phyloP scores from a whole-genome alignment of 2,329 filamentous ascomycete species.

The Zasmidium angulare region DNA sequence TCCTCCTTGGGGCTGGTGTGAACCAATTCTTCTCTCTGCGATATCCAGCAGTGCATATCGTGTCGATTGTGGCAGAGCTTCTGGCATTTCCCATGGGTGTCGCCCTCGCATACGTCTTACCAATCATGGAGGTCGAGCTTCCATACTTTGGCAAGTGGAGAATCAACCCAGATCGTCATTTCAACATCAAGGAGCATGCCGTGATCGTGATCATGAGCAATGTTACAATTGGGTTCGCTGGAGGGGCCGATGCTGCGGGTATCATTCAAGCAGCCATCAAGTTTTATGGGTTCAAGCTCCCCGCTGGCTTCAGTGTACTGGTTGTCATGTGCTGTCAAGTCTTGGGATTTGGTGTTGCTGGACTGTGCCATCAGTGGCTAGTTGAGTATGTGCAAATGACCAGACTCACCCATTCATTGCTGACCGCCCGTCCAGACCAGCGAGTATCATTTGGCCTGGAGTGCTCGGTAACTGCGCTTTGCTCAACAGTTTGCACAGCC shows the following conservation, averaged over 20 bases:
- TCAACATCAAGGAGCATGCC: conserved; percentile 40
- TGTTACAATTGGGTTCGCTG: conserved; percentile 51
- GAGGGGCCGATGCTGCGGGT: conserved; percentile 49
- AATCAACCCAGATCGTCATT: conserved; percentile 30
- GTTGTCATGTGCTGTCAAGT: conserved; percentile 85
- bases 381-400: conserved; percentile 52
- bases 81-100: conserved; percentile 82
- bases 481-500: conserved; percentile 76
- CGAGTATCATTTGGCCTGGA: conserved; percentile 88
- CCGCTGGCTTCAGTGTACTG: conserved; percentile 75
- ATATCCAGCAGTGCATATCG: conserved; percentile 88
- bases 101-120: conserved; percentile 72
- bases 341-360: conserved; percentile 82
- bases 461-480: conserved; percentile 86
- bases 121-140: conserved; percentile 54
- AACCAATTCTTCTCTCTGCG: conserved; percentile 87
- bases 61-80: conserved; percentile 81
- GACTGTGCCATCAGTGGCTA: conserved; percentile 75
- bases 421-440: conserved; percentile 47
- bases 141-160: conserved; percentile 43
- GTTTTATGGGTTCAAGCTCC: conserved; percentile 81
- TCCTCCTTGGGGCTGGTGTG: conserved; percentile 43
- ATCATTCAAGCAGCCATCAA: conserved; percentile 85
- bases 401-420: not conserved
- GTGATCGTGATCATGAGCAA: conserved; percentile 46